Percentiles rank a stretch among this genome's conserved stretches.
These are phyloP conservation scores for Emericellopsis atlantica DNA, from an alignment of 2,329 filamentous ascomycete species.

Conservation along the genomic window DNA sequence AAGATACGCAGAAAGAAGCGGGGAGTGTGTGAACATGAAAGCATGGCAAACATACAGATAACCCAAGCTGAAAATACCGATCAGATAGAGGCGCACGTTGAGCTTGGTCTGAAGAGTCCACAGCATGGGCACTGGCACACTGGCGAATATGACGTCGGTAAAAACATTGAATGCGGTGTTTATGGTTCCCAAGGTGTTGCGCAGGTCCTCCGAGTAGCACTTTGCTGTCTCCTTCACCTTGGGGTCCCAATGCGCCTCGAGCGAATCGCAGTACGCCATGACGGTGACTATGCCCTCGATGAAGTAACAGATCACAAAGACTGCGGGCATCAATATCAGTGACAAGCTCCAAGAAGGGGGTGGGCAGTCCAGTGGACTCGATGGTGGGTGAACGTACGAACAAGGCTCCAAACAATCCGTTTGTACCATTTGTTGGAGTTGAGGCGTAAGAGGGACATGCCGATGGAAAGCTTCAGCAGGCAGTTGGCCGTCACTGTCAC, in stretches of 20 bases:
- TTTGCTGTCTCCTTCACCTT: background rate
- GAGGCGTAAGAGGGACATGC: slow-evolving; percentile 9
- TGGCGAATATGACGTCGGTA: slow-evolving; percentile 27
- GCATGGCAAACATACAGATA: slow-evolving; percentile 20
- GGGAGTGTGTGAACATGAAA: background rate
- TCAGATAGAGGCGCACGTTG: slow-evolving; percentile 23
- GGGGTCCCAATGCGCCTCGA: slow-evolving; percentile 2
- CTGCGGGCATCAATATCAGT: too few relatives aligned
- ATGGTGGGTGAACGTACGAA: too few relatives aligned
- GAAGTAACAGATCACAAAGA: background rate
- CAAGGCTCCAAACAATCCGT: too few relatives aligned
- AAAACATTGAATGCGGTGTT: slow-evolving; percentile 22
- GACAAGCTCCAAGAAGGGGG: too few relatives aligned
- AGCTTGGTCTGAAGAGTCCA: slow-evolving; percentile 24
- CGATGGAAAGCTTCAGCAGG: slow-evolving; percentile 12
- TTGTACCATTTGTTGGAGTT: slow-evolving; percentile 13
- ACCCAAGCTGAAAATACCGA: slow-evolving; percentile 26
- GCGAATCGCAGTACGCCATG: slow-evolving; percentile 2
- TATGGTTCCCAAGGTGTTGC: background rate
- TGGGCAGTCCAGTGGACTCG: too few relatives aligned
- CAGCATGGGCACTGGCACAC: slow-evolving; percentile 26
- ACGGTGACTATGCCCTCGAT: background rate
- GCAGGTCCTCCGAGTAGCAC: slow-evolving; percentile 2
- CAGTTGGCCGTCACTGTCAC: slow-evolving; percentile 15
- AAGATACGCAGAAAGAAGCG: background rate